Evolutionary conservation across 2,329 filamentous ascomycete genomes (phyloP), one percentile per base, ranked within the genome.

Genomic region (Pestalotiopsis sp.): DNA sequence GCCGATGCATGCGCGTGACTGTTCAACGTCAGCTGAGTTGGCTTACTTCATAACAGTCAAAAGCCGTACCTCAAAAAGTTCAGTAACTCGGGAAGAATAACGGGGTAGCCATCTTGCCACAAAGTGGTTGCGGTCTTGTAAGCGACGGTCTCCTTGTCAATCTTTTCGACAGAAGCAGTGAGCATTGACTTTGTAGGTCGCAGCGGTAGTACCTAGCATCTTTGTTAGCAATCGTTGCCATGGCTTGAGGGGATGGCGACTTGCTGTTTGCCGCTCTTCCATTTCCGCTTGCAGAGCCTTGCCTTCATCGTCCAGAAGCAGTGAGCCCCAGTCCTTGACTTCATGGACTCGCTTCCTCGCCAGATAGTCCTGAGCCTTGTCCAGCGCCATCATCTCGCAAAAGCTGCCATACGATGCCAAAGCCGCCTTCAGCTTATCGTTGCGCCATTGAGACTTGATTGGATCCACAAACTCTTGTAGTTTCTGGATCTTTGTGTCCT

Each of bases 1-100:
- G 97, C 94, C 71, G 97, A 95, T 1, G 94, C 93, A 81, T 98
- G 95, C 0, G 95, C 95, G 78, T 97, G 92, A 76, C 92, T 93
- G 69, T 13, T 59, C 14, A 39, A n/a, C 7, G 45, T 58, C 45
- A 66, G 65, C 31, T 36, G 17, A n/a, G 25, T 13, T 23, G 7
- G 14, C 20, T 45, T 17, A 63, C 31, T 57, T 49, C 36, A 45
- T 12, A 61, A 56, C 41, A 61, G 45, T 67, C 31, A 31, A 25
- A 14, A 49, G 20, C 73, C 80, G 72, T 79, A 91, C 86, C 88
- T 94, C 31, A 98, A 84, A 71, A 98, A 92, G 72, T 95, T 91
- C 17, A 99, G 86, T 4, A 99, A 84, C 73, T 93, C 92, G 2
- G 94, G 93, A n/a, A 99, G 85, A 65, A 99, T 94, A 20, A 89